These are phyloP conservation scores for Heterobasidion parviporum DNA, from an alignment of 1,284 basidiomycete species.

Conservation along the genomic window DNA sequence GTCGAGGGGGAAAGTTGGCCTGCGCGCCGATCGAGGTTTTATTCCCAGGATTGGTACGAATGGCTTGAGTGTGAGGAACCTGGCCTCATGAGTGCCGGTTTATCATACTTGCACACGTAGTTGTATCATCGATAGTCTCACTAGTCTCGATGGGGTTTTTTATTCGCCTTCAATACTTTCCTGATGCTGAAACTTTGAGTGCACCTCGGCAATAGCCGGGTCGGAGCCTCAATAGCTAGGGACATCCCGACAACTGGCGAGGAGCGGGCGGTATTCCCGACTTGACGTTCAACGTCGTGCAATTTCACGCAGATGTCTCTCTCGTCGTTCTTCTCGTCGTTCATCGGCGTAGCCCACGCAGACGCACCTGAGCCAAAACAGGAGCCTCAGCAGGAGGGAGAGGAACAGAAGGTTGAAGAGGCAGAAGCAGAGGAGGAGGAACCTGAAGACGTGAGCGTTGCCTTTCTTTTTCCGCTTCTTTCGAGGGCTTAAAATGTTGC, in stretches of 20 bases:
- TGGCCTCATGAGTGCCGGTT: not conserved
- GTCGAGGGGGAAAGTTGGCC: not conserved
- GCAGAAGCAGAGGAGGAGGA: conserved; percentile 46
- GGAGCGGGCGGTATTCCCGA: not conserved
- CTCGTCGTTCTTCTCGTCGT: conserved; percentile 56
- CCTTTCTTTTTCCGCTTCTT: not conserved
- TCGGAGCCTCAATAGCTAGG: not conserved
- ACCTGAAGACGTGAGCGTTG: conserved; percentile 69
- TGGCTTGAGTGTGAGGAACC: not conserved
- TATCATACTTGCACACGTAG: not conserved
- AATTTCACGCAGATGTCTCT: conserved; percentile 18
- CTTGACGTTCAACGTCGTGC: not conserved
- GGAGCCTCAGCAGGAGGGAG: conserved; percentile 18
- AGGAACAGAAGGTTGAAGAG: conserved; percentile 33
- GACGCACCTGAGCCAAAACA: conserved; percentile 36
- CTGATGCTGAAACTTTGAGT: too few species aligned
- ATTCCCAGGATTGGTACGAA: not conserved
- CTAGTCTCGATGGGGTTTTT: too few species aligned
- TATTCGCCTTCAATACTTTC: too few species aligned
- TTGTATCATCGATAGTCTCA: not conserved
- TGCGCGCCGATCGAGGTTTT: not conserved
- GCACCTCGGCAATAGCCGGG: not conserved
- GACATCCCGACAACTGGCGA: not conserved
- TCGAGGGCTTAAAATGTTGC: not conserved
- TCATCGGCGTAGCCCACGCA: conserved; percentile 48